Evolutionary conservation across 306 rosid genomes (phyloP).

Genomic region (Vachellia collinsii): DNA sequence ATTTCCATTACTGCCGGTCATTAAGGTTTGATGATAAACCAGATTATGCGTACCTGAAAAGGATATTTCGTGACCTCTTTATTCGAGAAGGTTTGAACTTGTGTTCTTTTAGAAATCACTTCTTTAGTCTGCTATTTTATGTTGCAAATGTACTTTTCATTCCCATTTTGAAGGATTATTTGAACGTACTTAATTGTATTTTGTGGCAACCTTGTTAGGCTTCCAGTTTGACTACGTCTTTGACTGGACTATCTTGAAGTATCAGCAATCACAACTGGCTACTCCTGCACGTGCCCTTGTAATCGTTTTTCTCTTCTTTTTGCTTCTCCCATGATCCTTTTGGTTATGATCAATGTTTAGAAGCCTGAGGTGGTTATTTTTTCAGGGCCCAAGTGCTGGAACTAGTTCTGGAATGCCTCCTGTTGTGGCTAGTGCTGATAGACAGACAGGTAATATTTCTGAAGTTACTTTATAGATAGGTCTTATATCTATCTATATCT

Average conservation of each 20-base stretch:
- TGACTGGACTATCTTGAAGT: slow-evolving; percentile 89
- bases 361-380: slow-evolving; percentile 27
- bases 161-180: slow-evolving; percentile 14
- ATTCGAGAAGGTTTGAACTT: slow-evolving; percentile 74
- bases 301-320: slow-evolving; percentile 18
- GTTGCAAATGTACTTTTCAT: neutral
- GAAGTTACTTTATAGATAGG: slow-evolving; percentile 11
- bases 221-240: slow-evolving; percentile 91
- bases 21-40: slow-evolving; percentile 87
- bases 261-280: slow-evolving; percentile 88
- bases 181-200: slow-evolving; percentile 17
- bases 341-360: slow-evolving; percentile 19
- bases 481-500: neutral
- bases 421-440: slow-evolving; percentile 51
- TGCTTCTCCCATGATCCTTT: slow-evolving; percentile 25
- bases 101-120: neutral
- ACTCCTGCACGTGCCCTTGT: slow-evolving; percentile 70
- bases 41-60: slow-evolving; percentile 87
- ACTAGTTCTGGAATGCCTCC: slow-evolving; percentile 81
- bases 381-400: slow-evolving; percentile 71
- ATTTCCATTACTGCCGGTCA: slow-evolving; percentile 89
- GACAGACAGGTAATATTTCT: slow-evolving; percentile 62
- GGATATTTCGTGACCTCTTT: slow-evolving; percentile 84
- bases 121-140: neutral
- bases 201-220: slow-evolving; percentile 49